Conservation (phyloP, 2,329 filamentous ascomycete species). For the Penicillium sp. region DNA sequence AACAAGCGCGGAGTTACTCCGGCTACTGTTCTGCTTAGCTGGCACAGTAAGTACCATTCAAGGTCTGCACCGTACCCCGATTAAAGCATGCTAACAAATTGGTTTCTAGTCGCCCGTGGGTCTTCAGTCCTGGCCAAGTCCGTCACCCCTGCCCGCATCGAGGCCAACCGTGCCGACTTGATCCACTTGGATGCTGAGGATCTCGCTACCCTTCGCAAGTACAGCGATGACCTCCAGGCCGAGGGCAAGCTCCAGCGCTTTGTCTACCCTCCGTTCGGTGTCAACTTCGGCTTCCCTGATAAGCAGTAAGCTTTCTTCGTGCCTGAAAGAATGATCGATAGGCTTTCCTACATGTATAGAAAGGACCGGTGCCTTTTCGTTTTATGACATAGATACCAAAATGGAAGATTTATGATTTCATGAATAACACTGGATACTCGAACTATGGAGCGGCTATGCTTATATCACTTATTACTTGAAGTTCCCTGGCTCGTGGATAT, state of each 20-base stretch:
- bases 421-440: background rate
- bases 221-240: constrained; percentile 26
- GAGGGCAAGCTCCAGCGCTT: constrained; percentile 39
- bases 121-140: constrained; percentile 38
- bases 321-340: background rate
- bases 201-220: constrained; percentile 32
- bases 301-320: constrained; percentile 34
- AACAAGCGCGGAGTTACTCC: constrained; percentile 34
- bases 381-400: constrained; percentile 3
- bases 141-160: constrained; percentile 35
- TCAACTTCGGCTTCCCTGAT: constrained; percentile 65
- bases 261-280: constrained; percentile 60
- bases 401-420: constrained; percentile 6
- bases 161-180: constrained; percentile 32
- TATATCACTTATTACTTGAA: no score
- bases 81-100: background rate
- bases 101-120: constrained; percentile 29
- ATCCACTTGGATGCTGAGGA: constrained; percentile 34
- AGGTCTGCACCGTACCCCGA: background rate
- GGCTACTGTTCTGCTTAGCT: constrained; percentile 37
- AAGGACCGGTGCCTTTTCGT: background rate
- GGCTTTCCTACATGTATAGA: constrained; percentile 3
- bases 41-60: constrained; percentile 31
- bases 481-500: background rate
- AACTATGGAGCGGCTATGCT: no score